Conservation (phyloP, 2,329 filamentous ascomycete species). For the Amesomyces nigricolor region DNA sequence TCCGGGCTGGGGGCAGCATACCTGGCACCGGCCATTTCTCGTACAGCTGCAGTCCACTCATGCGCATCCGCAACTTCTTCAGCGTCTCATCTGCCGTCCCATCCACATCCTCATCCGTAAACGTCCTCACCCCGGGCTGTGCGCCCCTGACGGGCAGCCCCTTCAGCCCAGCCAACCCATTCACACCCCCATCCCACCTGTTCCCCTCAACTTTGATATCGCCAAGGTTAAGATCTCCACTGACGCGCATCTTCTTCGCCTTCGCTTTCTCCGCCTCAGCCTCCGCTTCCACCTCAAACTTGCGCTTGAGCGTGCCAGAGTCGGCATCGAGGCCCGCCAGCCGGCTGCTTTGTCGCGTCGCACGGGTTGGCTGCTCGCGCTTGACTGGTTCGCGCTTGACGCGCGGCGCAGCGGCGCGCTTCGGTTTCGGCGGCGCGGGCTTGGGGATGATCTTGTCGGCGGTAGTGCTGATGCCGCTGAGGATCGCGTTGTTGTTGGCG, state of each 20-base stretch:
- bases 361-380: conserved; percentile 39
- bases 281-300: conserved; percentile 46
- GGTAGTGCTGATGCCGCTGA: conserved; percentile 69
- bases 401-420: conserved; percentile 32
- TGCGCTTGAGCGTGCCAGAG: conserved; percentile 43
- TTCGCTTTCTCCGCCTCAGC: conserved; percentile 38
- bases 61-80: conserved; percentile 65
- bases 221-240: conserved; percentile 60
- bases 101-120: conserved; percentile 75
- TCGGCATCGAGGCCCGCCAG: conserved; percentile 51
- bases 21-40: conserved; percentile 77
- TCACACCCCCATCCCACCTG: conserved; percentile 63
- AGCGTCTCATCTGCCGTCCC: conserved; percentile 73
- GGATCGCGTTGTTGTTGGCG: conserved; percentile 71
- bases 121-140: conserved; percentile 76
- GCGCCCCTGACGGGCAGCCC: conserved; percentile 55
- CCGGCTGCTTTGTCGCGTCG: conserved; percentile 54
- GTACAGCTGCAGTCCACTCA: conserved; percentile 74
- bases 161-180: conserved; percentile 58
- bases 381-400: conserved; percentile 41
- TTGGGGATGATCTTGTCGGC: conserved; percentile 65
- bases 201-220: conserved; percentile 77
- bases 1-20: conserved; percentile 33
- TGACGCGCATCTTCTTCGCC: conserved; percentile 53
- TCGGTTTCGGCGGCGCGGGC: conserved; percentile 38